Percentiles rank a stretch among this genome's conserved stretches.
Evolutionary conservation across 2,329 filamentous ascomycete species (phyloP).

Genomic region (Emericellopsis cladophorae): DNA sequence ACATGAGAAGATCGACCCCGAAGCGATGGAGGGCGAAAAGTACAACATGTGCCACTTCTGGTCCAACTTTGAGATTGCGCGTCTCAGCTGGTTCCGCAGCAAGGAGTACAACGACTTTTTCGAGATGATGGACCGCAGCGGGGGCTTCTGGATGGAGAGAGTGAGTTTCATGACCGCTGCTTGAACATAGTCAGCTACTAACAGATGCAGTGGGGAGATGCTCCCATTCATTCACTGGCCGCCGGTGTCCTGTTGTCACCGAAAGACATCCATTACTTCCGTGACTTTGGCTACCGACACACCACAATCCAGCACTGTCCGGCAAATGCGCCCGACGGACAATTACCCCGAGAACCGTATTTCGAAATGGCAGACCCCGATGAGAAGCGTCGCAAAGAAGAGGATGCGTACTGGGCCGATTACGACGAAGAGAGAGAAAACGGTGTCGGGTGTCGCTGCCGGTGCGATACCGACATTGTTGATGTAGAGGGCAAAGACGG

Average conservation of each 20-base stretch:
- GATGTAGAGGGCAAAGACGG: slow-evolving; percentile 97
- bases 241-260: slow-evolving; percentile 76
- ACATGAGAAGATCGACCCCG: slow-evolving; percentile 73
- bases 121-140: slow-evolving; percentile 95
- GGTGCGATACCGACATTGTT: slow-evolving; percentile 92
- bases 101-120: slow-evolving; percentile 98
- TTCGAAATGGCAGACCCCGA: slow-evolving; percentile 72
- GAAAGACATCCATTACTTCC: slow-evolving; percentile 93
- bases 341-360: slow-evolving; percentile 68
- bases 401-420: slow-evolving; percentile 92
- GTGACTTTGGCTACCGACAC: slow-evolving; percentile 95
- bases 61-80: slow-evolving; percentile 98
- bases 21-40: slow-evolving; percentile 91
- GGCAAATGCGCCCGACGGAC: slow-evolving; percentile 81
- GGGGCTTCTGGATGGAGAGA: slow-evolving; percentile 98
- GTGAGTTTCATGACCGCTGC: slow-evolving; percentile 34
- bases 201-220: slow-evolving; percentile 76
- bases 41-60: slow-evolving; percentile 99
- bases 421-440: slow-evolving; percentile 86
- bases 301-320: slow-evolving; percentile 98
- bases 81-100: slow-evolving; percentile 89
- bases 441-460: slow-evolving; percentile 90
- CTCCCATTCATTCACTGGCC: slow-evolving; percentile 93
- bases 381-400: slow-evolving; percentile 73
- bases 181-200: not conserved